Percentiles rank a stretch among this genome's conserved stretches.
These are phyloP conservation scores for Monsonia emarginata DNA, from an alignment of 441 rosid genomes.

Conservation along the genomic window DNA sequence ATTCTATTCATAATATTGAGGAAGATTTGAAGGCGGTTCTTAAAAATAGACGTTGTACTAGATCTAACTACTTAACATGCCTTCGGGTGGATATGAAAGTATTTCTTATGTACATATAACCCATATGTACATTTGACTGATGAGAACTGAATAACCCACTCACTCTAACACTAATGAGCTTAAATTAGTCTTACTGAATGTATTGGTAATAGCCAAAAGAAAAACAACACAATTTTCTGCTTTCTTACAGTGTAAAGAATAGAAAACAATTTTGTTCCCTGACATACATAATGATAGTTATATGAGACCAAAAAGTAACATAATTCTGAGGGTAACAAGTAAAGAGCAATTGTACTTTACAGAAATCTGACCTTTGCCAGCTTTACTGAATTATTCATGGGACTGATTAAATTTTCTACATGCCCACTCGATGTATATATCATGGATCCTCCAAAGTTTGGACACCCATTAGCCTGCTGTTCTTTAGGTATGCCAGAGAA, in stretches of 20 bases:
- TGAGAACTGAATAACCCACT: neutral
- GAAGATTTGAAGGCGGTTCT: neutral
- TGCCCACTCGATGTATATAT: slow-evolving; percentile 36
- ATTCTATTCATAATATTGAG: neutral
- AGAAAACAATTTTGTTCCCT: too few species aligned
- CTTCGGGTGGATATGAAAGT: neutral
- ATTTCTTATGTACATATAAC: neutral
- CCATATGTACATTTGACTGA: neutral
- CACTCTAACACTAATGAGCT: neutral
- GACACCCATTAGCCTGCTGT: slow-evolving; percentile 35
- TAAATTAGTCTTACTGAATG: neutral
- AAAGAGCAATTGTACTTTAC: neutral
- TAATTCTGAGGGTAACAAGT: neutral
- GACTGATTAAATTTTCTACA: slow-evolving; percentile 29
- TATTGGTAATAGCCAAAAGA: neutral
- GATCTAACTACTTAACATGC: neutral
- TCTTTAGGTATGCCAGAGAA: slow-evolving; percentile 36
- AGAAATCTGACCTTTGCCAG: slow-evolving; percentile 32
- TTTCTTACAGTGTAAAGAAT: neutral
- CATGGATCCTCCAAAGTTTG: slow-evolving; percentile 35
- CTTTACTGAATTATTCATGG: slow-evolving; percentile 34
- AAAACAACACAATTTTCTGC: neutral
- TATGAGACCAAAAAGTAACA: neutral
- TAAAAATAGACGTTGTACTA: neutral
- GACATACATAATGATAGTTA: too few species aligned